phyloP scores from a whole-genome alignment of 2,329 filamentous ascomycete species.

The Fusarium lateritium region DNA sequence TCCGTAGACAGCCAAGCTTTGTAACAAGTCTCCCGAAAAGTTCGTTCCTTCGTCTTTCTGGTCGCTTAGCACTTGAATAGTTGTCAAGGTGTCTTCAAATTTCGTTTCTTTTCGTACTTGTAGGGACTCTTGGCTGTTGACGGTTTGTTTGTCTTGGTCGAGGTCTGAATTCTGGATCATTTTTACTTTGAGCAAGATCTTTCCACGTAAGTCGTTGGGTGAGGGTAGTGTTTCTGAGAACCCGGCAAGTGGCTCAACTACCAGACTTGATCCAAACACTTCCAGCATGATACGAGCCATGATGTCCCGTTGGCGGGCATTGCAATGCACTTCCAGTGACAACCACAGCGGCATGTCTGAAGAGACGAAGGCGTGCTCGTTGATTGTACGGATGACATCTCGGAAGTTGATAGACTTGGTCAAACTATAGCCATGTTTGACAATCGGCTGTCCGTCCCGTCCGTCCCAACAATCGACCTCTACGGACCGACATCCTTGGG shows the following conservation, averaged over 20 bases:
- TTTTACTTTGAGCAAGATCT: slow-evolving; percentile 27
- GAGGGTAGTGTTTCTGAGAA: not conserved
- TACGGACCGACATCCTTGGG: slow-evolving; percentile 21
- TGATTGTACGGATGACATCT: slow-evolving; percentile 9
- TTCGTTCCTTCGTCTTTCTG: not conserved
- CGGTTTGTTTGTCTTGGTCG: not conserved
- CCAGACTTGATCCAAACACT: not conserved
- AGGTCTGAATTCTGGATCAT: not conserved
- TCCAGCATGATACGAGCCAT: slow-evolving; percentile 32
- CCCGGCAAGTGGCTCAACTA: not conserved
- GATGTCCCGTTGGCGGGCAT: not conserved
- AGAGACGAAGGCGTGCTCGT: slow-evolving; percentile 2
- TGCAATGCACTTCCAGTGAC: slow-evolving; percentile 27
- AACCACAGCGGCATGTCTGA: slow-evolving; percentile 33
- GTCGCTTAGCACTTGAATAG: not conserved
- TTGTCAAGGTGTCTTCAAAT: not conserved
- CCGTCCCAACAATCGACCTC: slow-evolving; percentile 37
- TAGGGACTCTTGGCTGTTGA: not conserved
- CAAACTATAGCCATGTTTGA: slow-evolving; percentile 36
- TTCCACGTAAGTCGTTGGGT: slow-evolving; percentile 5
- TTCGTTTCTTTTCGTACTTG: not conserved
- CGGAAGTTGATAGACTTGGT: slow-evolving; percentile 25
- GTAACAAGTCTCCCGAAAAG: not conserved
- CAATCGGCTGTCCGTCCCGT: slow-evolving; percentile 19
- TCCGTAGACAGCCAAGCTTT: slow-evolving; percentile 26